Evolutionary conservation across 2,329 filamentous ascomycete genomes (phyloP).

Genomic region (Claviceps maximensis): DNA sequence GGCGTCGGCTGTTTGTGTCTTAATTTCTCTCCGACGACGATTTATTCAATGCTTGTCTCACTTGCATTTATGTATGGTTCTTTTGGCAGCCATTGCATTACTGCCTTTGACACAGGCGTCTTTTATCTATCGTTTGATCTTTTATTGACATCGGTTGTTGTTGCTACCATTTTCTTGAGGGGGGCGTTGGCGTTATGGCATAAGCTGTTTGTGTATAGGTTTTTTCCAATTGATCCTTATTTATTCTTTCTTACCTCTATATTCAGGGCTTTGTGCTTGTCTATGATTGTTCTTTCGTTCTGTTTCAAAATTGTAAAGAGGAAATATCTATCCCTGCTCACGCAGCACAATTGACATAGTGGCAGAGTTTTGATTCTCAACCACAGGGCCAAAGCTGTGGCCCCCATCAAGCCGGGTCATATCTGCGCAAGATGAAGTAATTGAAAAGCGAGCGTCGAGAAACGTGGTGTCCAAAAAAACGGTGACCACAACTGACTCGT

Average conservation of each 20-base stretch:
- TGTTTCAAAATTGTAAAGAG: too few species aligned
- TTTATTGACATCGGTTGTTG: neutral
- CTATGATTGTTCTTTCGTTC: neutral
- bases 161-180: neutral
- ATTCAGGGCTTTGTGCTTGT: neutral
- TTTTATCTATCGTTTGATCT: neutral
- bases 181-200: slow-evolving; percentile 5
- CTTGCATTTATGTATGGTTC: neutral
- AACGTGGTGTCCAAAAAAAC: neutral
- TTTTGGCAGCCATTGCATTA: neutral
- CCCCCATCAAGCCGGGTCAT: neutral
- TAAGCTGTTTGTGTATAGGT: neutral
- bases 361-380: neutral
- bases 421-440: neutral
- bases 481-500: too few species aligned
- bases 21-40: neutral
- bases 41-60: neutral
- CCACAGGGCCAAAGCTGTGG: neutral
- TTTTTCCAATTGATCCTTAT: too few species aligned
- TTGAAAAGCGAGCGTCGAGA: too few species aligned
- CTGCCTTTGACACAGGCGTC: neutral
- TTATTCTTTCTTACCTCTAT: neutral
- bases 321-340: neutral
- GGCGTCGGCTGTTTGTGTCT: neutral
- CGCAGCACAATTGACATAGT: neutral